Evolutionary conservation across 768 basidiomycete genomes (phyloP), one percentile per base, ranked within the genome.

Genomic region (Agaricus subrufescens): DNA sequence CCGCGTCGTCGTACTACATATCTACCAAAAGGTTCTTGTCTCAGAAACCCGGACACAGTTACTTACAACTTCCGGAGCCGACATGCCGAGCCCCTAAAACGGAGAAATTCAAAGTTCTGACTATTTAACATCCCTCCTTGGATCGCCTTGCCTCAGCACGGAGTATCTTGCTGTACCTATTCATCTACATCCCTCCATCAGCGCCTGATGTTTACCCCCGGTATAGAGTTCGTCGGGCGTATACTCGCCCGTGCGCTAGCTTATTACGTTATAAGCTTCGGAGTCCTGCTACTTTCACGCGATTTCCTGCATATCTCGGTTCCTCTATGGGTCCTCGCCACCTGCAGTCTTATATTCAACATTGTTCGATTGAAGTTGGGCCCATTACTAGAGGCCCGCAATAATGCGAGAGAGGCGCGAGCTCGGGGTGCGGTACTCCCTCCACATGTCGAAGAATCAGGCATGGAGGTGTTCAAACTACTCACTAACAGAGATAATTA

Each of bases 91-190:
- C 19, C 19, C 19, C 19, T 19, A 19, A 19, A 19, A 19, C 19
- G 19, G 19, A 19, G 19, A 19, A 19, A 19, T 19, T 19, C 19
- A 19, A 19, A 19, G 19, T 34, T 34, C 5, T 19, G 19, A 19
- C 19, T 19, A 19, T 19, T 19, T 19, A 19, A 19, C 19, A 19
- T 19, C 19, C 19, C 19, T 19, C 19, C 19, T 71, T 79, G 48
- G 75, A 75, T 44, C 64, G 63, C 19, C 19, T 3, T 73, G 83
- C 7, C 71, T 82, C 29, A 53, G 60, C 3, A 66, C 70, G 14
- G 59, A 82, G 2, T 69, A 75, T 48, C 70, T 85, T 0, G 66
- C 87, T 83, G 88, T 59, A 76, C 87, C 52, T 86, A 86, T 6
- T 37, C 26, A 3, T n/a, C 34, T 15, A 3, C 11, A 25, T 14